Conservation (phyloP, 2,329 filamentous ascomycete genomes). For the Sclerotinia glacialis region DNA sequence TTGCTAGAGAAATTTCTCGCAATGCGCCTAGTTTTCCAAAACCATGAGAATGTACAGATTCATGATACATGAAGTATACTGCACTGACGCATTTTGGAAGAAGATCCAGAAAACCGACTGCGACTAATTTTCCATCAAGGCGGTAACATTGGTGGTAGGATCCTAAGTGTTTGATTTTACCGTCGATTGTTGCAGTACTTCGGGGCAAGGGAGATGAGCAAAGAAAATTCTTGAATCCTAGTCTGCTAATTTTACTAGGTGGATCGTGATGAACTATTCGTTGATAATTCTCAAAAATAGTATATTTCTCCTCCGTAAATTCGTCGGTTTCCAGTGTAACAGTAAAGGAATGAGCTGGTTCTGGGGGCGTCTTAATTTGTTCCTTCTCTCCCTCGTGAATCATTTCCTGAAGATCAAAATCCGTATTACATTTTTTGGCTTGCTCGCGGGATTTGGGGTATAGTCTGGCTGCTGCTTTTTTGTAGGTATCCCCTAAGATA, state of each 20-base stretch:
- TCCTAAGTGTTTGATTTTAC: slow-evolving; percentile 57
- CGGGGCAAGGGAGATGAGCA: slow-evolving; percentile 63
- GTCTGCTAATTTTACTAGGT: slow-evolving; percentile 54
- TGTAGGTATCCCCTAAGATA: slow-evolving; percentile 66
- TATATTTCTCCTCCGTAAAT: slow-evolving; percentile 75
- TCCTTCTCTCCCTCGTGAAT: slow-evolving; percentile 65
- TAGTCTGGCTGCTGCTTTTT: slow-evolving; percentile 59
- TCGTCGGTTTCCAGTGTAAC: slow-evolving; percentile 68
- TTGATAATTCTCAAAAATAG: slow-evolving; percentile 73
- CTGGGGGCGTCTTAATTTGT: slow-evolving; percentile 50
- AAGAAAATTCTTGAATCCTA: slow-evolving; percentile 68
- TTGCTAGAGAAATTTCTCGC: slow-evolving; percentile 67
- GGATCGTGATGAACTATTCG: slow-evolving; percentile 67
- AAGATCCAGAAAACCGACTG: slow-evolving; percentile 73
- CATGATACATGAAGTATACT: slow-evolving; percentile 81
- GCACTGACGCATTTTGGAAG: slow-evolving; percentile 74
- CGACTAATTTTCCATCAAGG: slow-evolving; percentile 71
- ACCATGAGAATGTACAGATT: slow-evolving; percentile 65
- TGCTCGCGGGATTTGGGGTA: slow-evolving; percentile 67
- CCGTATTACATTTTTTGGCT: slow-evolving; percentile 59
- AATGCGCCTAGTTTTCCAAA: slow-evolving; percentile 76
- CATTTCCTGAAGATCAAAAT: slow-evolving; percentile 64
- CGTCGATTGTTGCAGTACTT: slow-evolving; percentile 49
- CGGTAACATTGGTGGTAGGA: slow-evolving; percentile 82
- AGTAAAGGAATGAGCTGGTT: slow-evolving; percentile 64